Percentiles rank a stretch among this genome's conserved stretches.
Conservation (phyloP, 495 filamentous ascomycete species). For the Rostrohypoxylon terebratum region DNA sequence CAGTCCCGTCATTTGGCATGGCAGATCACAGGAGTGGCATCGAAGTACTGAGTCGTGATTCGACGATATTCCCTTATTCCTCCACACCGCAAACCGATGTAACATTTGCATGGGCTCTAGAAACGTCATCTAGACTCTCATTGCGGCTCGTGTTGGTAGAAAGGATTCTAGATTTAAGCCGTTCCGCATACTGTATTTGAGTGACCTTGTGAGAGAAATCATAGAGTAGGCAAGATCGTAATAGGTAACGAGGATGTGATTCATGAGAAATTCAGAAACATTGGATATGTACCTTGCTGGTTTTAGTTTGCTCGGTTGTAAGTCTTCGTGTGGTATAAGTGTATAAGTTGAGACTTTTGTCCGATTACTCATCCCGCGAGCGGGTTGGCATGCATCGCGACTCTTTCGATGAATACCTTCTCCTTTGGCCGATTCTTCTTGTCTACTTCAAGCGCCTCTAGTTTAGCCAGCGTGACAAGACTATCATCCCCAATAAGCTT, state of each 20-base stretch:
- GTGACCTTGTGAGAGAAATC: background rate
- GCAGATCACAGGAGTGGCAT: background rate
- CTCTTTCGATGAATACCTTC: slow-evolving; percentile 72
- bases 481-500: slow-evolving; percentile 76
- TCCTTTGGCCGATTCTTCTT: slow-evolving; percentile 88
- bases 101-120: background rate
- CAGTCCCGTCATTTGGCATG: background rate
- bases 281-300: background rate
- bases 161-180: background rate
- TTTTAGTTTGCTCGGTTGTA: background rate
- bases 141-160: background rate
- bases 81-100: background rate
- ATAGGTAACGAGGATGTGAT: background rate
- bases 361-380: slow-evolving; percentile 72
- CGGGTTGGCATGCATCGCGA: slow-evolving; percentile 95
- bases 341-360: background rate
- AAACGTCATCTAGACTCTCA: background rate
- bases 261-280: background rate
- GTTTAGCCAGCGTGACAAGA: slow-evolving; percentile 74
- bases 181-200: background rate
- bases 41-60: background rate
- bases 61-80: background rate
- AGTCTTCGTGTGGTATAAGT: background rate
- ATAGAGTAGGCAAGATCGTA: background rate
- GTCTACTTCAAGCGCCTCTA: slow-evolving; percentile 84